phyloP scores from a whole-genome alignment of 768 basidiomycete genomes.

The Russula sp. region DNA sequence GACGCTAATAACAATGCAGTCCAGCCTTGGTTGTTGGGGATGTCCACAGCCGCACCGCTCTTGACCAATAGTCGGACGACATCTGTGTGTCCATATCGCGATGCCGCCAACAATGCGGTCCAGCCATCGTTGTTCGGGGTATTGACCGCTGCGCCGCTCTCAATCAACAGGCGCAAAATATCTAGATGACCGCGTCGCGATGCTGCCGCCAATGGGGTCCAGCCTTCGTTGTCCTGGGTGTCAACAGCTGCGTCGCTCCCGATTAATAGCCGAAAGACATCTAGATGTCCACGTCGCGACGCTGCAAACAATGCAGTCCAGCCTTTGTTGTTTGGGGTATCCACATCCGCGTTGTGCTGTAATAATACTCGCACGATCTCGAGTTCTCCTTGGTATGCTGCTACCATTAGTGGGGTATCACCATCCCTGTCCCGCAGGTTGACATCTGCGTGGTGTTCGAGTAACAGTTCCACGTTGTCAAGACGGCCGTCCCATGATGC shows the following conservation, averaged over 20 bases:
- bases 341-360: neutral
- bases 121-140: too few relatives aligned
- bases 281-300: neutral
- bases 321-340: neutral
- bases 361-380: neutral
- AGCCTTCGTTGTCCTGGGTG: too few relatives aligned
- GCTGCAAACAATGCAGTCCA: neutral
- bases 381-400: neutral
- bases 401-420: neutral
- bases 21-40: too few relatives aligned
- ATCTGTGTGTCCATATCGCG: too few relatives aligned
- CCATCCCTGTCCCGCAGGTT: neutral
- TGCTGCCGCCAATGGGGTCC: too few relatives aligned
- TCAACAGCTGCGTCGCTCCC: neutral
- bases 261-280: neutral
- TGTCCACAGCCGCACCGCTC: too few relatives aligned
- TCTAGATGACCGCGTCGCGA: neutral
- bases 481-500: neutral
- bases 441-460: neutral
- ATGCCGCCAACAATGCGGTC: too few relatives aligned
- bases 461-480: neutral
- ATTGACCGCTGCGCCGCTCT: too few relatives aligned
- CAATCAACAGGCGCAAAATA: neutral
- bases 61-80: too few relatives aligned
- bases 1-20: too few relatives aligned